Percentiles rank a stretch among this genome's conserved stretches.
phyloP scores from a whole-genome alignment of 495 filamentous ascomycete species.

The Saxophila tyrrhenica region DNA sequence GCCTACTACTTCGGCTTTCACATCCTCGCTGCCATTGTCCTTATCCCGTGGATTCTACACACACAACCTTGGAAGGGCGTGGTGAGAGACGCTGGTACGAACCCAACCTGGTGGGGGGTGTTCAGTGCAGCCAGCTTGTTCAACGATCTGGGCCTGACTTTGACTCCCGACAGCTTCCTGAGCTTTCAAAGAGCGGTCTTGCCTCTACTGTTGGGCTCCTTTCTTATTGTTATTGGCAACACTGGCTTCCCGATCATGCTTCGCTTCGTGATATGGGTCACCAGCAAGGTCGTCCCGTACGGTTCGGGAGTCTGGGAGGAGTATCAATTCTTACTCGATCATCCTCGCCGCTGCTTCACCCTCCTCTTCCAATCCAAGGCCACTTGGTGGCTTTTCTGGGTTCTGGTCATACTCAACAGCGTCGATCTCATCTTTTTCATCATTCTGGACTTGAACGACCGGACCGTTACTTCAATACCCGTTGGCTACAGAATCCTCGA shows the following conservation, averaged over 20 bases:
- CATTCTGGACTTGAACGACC: constrained; percentile 68
- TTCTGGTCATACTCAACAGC: constrained; percentile 70
- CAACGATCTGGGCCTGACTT: constrained; percentile 68
- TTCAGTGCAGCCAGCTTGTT: constrained; percentile 79
- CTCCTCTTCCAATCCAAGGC: constrained; percentile 78
- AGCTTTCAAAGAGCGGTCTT: constrained; percentile 69
- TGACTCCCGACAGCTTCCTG: constrained; percentile 87
- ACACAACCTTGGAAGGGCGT: constrained; percentile 34
- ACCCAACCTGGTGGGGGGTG: constrained; percentile 77
- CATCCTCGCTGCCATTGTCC: constrained; percentile 55
- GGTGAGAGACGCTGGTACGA: constrained; percentile 50
- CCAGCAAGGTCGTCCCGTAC: constrained; percentile 45
- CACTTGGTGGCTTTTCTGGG: constrained; percentile 92
- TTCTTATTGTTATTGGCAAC: constrained; percentile 84
- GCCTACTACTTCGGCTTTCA: constrained; percentile 69
- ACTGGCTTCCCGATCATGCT: constrained; percentile 92
- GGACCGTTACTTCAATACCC: constrained; percentile 48
- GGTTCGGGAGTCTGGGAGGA: constrained; percentile 72
- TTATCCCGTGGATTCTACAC: constrained; percentile 70
- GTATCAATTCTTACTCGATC: constrained; percentile 78
- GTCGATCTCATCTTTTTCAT: constrained; percentile 83
- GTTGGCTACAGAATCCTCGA: constrained; percentile 63
- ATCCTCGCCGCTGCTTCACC: constrained; percentile 90
- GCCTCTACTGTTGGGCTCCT: constrained; percentile 61
- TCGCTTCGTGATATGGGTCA: constrained; percentile 74